Base-by-base conservation (phyloP, 2,329 filamentous ascomycete genomes). In the Plectosphaerella plurivora region DNA sequence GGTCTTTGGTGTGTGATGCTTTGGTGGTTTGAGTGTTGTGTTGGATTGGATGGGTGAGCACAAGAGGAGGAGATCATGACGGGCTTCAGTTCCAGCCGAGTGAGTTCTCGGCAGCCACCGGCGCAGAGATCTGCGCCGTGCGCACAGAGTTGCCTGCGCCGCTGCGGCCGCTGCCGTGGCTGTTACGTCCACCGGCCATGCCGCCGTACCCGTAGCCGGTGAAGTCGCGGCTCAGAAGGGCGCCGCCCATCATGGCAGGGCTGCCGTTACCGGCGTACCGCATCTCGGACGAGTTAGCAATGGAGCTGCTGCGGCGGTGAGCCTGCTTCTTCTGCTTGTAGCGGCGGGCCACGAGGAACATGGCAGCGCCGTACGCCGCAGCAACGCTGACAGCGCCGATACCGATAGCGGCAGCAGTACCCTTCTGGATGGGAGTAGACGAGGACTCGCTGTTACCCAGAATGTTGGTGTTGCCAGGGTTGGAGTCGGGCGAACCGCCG, bases 91-190 rank as follows among this genome's bases (percentile, higher is more conserved):
- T 96, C 92, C 92, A 97, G 63, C 92, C 92, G 59, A 97, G 82
- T 49, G 91, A 96, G 79, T 97, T 97, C 76, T 95, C 91, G 4
- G 91, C 88, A 69, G 92, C 92, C 57, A 96, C 88, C 4, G 92
- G 92, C 35, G 90, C 89, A 56, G 89, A 95, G 67, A 97, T 96
- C 70, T 87, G 77, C 44, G 79, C 78, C 4, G 79, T 82, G 47
- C 81, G 76, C 20, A 70, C 78, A 39, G 79, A 82, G 68, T 76
- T 75, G 61, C 73, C 73, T 67, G 72, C 75, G 50, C 74, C 77
- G 60, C 77, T 77, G 53, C 73, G 70, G 55, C 87, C 88, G 66
- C 88, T 92, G 60, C 79, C 82, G 51, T 87, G 83, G 61, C 82
- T 85, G 67, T 84, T 77, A 52, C 72, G 74, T 22, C 70, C 78